Evolutionary conservation across 78 protist genomes (phyloP).

Genomic region (Planoprotostelium fungivorum): DNA sequence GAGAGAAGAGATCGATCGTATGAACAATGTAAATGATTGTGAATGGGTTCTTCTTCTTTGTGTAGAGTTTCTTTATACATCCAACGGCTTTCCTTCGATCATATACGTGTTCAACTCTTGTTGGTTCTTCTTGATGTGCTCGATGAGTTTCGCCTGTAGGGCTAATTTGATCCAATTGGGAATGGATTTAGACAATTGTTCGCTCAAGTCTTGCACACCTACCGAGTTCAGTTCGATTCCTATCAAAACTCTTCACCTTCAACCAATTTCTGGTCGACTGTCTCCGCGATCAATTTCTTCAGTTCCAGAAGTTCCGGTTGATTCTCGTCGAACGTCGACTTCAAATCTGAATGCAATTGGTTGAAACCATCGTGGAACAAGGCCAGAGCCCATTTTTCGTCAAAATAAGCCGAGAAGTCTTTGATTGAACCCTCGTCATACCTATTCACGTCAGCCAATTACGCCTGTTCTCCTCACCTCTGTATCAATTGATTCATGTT

Average conservation of each 20-base stretch:
- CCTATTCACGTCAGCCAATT: neutral
- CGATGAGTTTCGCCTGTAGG: neutral
- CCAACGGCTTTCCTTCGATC: too few relatives aligned
- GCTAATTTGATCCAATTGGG: neutral
- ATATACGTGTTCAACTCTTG: neutral
- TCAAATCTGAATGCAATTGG: neutral
- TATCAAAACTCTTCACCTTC: neutral
- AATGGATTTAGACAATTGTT: neutral
- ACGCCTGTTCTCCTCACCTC: neutral
- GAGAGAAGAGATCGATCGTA: too few relatives aligned
- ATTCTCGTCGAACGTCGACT: neutral
- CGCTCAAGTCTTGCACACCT: neutral
- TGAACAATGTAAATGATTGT: too few relatives aligned
- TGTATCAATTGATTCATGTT: neutral
- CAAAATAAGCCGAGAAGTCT: neutral
- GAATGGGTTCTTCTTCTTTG: too few relatives aligned
- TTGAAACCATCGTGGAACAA: neutral
- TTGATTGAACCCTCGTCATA: neutral
- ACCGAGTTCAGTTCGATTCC: neutral
- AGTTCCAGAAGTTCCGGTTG: neutral
- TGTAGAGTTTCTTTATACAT: too few relatives aligned
- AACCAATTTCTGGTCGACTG: neutral
- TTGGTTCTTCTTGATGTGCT: neutral
- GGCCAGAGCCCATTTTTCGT: neutral
- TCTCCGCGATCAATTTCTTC: neutral